Percentiles rank a stretch among this genome's conserved stretches.
Conservation (phyloP, 1,139 yeast species). For the Meyerozyma sp. region DNA sequence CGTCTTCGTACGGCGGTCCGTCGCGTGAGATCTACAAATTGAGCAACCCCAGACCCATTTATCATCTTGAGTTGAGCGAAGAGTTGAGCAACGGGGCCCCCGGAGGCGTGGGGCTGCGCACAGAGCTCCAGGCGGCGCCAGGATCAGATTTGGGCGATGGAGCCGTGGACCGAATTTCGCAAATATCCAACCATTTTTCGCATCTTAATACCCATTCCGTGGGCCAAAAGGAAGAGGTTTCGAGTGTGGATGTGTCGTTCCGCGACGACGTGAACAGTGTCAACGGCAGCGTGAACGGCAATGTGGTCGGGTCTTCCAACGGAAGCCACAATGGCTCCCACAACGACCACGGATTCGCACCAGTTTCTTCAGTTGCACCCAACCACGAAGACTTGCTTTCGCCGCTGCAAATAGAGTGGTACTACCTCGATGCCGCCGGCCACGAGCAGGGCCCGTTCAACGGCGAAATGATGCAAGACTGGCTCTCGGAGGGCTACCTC, state of each 20-base stretch:
- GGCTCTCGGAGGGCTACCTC: constrained; percentile 66
- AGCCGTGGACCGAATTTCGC: background rate
- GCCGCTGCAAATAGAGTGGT: constrained; percentile 57
- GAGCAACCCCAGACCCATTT: constrained; percentile 27
- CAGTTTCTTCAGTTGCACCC: too few species aligned
- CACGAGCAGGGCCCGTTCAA: constrained; percentile 77
- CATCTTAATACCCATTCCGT: background rate
- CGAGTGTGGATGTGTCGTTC: background rate
- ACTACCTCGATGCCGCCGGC: constrained; percentile 65
- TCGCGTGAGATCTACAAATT: constrained; percentile 27
- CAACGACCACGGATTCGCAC: background rate
- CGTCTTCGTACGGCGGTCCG: constrained; percentile 14
- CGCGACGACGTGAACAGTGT: background rate
- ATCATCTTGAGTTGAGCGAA: constrained; percentile 20
- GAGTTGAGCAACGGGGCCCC: background rate
- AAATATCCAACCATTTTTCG: background rate
- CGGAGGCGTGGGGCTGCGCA: background rate
- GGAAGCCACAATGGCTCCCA: background rate
- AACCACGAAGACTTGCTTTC: constrained; percentile 7
- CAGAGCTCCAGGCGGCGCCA: background rate
- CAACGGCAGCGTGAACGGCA: constrained; percentile 18
- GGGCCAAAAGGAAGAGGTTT: background rate
- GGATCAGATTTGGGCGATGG: background rate
- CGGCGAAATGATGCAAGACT: constrained; percentile 71
- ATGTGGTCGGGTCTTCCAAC: background rate